phyloP scores from a whole-genome alignment of 2,329 filamentous ascomycete genomes.

The Pyrenophora teres region DNA sequence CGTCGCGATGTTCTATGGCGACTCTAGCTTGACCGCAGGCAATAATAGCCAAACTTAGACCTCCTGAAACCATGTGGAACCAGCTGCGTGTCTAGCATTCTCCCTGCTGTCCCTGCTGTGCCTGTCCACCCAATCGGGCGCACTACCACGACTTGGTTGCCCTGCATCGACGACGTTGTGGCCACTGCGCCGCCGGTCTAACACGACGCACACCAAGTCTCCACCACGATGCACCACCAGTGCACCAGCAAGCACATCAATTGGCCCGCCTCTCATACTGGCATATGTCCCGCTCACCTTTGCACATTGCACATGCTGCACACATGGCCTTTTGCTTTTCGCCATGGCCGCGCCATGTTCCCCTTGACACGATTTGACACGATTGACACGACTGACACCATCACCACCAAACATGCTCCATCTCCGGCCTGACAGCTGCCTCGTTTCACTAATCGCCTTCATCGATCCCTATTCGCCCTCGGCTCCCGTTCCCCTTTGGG shows the following conservation, averaged over 20 bases:
- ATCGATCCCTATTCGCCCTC: constrained; percentile 14
- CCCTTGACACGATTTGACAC: too few species aligned
- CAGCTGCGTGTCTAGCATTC: constrained; percentile 25
- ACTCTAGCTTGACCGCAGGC: constrained; percentile 9
- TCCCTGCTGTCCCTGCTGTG: constrained; percentile 3
- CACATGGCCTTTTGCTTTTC: not conserved
- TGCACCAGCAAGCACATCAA: constrained; percentile 1
- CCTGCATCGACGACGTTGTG: constrained; percentile 31
- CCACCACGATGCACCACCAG: constrained; percentile 1
- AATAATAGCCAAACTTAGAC: constrained; percentile 22
- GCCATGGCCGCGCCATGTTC: not conserved
- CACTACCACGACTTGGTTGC: constrained; percentile 14
- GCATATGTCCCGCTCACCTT: too few species aligned
- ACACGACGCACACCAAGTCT: constrained; percentile 4
- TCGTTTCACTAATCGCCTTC: constrained; percentile 17
- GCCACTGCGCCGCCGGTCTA: constrained; percentile 15
- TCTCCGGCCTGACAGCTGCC: constrained; percentile 4
- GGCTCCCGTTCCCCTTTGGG: constrained; percentile 25
- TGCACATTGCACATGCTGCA: too few species aligned
- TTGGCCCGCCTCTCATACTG: constrained; percentile 4
- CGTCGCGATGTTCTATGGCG: constrained; percentile 13
- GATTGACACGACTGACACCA: too few species aligned
- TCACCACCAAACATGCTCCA: not conserved
- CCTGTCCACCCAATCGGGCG: constrained; percentile 21
- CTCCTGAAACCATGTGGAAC: constrained; percentile 28